A percentile compares a stretch with the other conserved stretches of the same genome.
phyloP scores from a whole-genome alignment of 2,329 filamentous ascomycete species.

The Exophiala spinifera region DNA sequence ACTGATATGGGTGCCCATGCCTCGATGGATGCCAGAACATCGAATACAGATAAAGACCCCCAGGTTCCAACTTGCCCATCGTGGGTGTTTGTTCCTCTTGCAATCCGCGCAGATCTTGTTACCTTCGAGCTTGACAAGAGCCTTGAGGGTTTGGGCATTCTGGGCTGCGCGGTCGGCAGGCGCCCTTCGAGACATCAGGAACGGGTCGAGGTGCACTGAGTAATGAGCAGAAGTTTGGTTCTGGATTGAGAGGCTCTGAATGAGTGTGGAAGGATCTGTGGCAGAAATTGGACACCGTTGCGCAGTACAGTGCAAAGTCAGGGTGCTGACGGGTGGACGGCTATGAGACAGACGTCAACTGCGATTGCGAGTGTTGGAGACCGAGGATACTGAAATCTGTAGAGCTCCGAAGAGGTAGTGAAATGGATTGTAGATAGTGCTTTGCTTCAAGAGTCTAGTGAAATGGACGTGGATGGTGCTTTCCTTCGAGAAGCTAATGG shows the following conservation, averaged over 20 bases:
- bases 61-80: conserved; percentile 99
- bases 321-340: background rate
- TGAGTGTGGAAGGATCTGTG: background rate
- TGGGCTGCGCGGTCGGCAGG: conserved; percentile 77
- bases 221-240: background rate
- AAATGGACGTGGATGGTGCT: too few species aligned
- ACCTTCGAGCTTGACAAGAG: conserved; percentile 83
- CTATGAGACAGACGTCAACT: background rate
- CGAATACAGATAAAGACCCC: conserved; percentile 97
- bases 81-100: conserved; percentile 96
- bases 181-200: conserved; percentile 41
- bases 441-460: too few species aligned
- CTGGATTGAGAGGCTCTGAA: background rate
- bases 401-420: too few species aligned
- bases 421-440: too few species aligned
- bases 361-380: background rate
- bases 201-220: background rate
- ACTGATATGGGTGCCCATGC: conserved; percentile 98
- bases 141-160: conserved; percentile 93
- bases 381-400: background rate
- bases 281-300: background rate
- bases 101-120: conserved; percentile 99
- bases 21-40: conserved; percentile 96
- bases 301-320: background rate
- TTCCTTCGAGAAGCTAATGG: too few species aligned